Percentiles rank a stretch among this genome's conserved stretches.
phyloP scores from a whole-genome alignment of 1,284 basidiomycete species.

The Ceratobasidium sp. region DNA sequence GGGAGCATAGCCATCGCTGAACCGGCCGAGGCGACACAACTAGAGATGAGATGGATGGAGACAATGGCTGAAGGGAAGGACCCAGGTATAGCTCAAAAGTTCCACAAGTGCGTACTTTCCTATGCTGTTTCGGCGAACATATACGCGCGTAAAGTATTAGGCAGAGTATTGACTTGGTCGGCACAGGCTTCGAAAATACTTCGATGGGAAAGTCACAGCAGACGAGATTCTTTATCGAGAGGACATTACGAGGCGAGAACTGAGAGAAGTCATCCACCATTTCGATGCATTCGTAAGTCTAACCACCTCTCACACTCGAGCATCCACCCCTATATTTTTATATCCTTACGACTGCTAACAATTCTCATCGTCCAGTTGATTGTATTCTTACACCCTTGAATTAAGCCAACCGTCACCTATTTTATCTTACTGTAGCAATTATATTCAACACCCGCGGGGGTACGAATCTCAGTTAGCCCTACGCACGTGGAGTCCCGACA shows the following conservation, averaged over 20 bases:
- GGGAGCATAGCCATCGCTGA: conserved; percentile 77
- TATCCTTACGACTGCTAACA: background rate
- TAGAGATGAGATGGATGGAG: conserved; percentile 81
- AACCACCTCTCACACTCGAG: background rate
- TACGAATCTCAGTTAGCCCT: background rate
- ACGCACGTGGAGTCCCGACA: background rate
- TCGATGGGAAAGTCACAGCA: conserved; percentile 81
- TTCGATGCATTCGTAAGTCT: conserved; percentile 78
- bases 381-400: conserved; percentile 26
- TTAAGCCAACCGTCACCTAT: background rate
- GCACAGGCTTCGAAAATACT: conserved; percentile 59
- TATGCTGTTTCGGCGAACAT: background rate
- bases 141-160: background rate
- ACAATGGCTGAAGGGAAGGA: conserved; percentile 86
- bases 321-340: too few relatives aligned
- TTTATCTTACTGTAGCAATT: background rate
- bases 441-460: background rate
- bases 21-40: conserved; percentile 79
- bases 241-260: conserved; percentile 76
- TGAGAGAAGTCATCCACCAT: conserved; percentile 79
- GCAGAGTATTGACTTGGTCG: background rate
- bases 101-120: conserved; percentile 67
- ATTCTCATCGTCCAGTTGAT: background rate
- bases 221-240: conserved; percentile 82
- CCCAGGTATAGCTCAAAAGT: conserved; percentile 66